Conservation (phyloP, 2,329 filamentous ascomycete genomes). For the Cladorrhinum sp. region DNA sequence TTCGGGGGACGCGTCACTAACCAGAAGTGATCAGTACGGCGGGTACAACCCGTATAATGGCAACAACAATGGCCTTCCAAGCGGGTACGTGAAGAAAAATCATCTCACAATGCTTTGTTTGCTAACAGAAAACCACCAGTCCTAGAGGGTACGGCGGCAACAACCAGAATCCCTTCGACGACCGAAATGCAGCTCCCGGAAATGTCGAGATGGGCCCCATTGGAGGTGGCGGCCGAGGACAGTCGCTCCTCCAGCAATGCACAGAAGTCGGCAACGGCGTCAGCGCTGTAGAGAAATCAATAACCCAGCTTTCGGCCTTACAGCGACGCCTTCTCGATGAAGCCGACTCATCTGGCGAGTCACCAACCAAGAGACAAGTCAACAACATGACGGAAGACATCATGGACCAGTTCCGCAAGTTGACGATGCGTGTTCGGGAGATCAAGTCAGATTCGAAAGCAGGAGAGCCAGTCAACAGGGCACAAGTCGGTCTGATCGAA, state of each 20-base stretch:
- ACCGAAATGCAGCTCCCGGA: conserved; percentile 41
- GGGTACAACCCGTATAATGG: conserved; percentile 18
- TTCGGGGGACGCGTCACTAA: background rate
- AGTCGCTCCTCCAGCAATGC: conserved; percentile 77
- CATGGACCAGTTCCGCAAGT: conserved; percentile 75
- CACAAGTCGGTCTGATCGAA: conserved; percentile 79
- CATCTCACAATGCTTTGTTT: background rate
- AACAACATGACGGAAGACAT: conserved; percentile 73
- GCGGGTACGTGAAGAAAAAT: conserved; percentile 10
- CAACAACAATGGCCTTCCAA: background rate
- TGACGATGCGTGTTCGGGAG: conserved; percentile 74
- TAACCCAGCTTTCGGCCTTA: conserved; percentile 67
- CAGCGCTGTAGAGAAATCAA: conserved; percentile 67
- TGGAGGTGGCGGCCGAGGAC: conserved; percentile 62
- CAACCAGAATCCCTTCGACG: conserved; percentile 54
- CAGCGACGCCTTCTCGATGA: conserved; percentile 72
- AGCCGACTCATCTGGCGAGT: conserved; percentile 66
- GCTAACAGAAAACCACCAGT: conserved; percentile 1
- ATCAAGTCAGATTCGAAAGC: conserved; percentile 82
- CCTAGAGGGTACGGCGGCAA: conserved; percentile 28
- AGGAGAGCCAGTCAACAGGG: conserved; percentile 66
- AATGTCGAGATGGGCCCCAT: conserved; percentile 66
- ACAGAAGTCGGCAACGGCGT: conserved; percentile 76
- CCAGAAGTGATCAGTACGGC: conserved; percentile 12
- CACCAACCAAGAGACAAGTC: conserved; percentile 65